Percentiles rank a stretch among this genome's conserved stretches.
Evolutionary conservation across 257 asterid species (phyloP).

Genomic region (Gentiana macrophylla): DNA sequence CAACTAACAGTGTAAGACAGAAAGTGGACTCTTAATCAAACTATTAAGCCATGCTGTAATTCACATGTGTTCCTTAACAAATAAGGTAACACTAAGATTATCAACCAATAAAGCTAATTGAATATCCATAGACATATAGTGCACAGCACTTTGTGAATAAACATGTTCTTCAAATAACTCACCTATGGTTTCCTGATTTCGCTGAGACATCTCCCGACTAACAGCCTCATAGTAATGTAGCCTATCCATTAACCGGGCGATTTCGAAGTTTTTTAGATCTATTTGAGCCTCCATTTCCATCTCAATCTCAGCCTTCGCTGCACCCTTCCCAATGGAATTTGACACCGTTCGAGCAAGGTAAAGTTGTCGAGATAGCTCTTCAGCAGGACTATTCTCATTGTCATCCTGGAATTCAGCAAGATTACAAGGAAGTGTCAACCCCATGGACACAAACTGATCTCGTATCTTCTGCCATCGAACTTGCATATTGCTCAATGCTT

Average conservation of each 20-base stretch:
- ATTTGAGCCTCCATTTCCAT: conserved; percentile 77
- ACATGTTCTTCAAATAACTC: conserved; percentile 3
- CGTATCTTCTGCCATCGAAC: conserved; percentile 57
- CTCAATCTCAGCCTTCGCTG: conserved; percentile 82
- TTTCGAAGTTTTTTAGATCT: conserved; percentile 64
- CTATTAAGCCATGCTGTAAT: too few relatives aligned
- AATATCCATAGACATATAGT: neutral
- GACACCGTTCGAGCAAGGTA: conserved; percentile 60
- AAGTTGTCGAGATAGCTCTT: conserved; percentile 52
- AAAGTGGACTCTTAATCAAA: too few relatives aligned
- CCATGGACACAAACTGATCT: conserved; percentile 49
- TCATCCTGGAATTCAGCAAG: conserved; percentile 33
- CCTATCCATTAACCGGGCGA: conserved; percentile 74
- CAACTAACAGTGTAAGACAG: too few relatives aligned
- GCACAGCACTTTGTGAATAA: neutral
- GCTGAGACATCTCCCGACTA: conserved; percentile 92
- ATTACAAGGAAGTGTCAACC: conserved; percentile 57
- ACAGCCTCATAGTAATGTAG: conserved; percentile 88
- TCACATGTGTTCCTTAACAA: too few relatives aligned
- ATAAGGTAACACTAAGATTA: neutral
- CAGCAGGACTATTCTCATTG: conserved; percentile 40
- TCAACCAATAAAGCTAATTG: neutral
- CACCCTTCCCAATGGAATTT: conserved; percentile 74
- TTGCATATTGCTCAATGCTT: conserved; percentile 38
- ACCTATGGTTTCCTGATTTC: conserved; percentile 95